Evolutionary conservation across 805 yeast species (phyloP).

Genomic region (Zygosaccharomyces bailii): DNA sequence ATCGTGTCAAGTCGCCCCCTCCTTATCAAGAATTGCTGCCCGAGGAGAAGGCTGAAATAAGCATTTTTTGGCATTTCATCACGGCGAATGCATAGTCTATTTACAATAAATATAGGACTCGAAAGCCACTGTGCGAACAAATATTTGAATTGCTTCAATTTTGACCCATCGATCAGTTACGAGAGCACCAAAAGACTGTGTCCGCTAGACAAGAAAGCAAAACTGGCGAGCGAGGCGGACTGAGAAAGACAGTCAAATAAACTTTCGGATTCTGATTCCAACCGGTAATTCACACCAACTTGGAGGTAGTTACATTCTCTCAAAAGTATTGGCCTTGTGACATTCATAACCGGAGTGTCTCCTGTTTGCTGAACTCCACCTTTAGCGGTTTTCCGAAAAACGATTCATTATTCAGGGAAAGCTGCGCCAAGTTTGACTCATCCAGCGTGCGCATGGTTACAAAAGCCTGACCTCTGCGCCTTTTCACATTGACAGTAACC

Average conservation of each 20-base stretch:
- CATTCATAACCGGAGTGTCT: conserved; percentile 13
- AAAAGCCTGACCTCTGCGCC: conserved; percentile 66
- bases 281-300: too few species aligned
- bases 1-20: too few species aligned
- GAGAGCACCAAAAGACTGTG: not conserved
- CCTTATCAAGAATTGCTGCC: too few species aligned
- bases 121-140: too few species aligned
- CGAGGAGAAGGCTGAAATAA: not conserved
- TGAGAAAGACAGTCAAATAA: not conserved
- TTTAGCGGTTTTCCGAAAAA: conserved; percentile 53
- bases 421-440: conserved; percentile 51
- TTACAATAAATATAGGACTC: not conserved
- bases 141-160: too few species aligned
- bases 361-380: conserved; percentile 42
- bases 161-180: too few species aligned
- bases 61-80: not conserved
- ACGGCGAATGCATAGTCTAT: not conserved
- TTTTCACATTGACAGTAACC: conserved; percentile 43
- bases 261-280: too few species aligned
- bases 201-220: not conserved
- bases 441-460: conserved; percentile 47
- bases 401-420: conserved; percentile 43
- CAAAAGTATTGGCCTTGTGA: too few species aligned
- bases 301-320: too few species aligned
- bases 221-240: too few species aligned